phyloP scores from a whole-genome alignment of 2,329 filamentous ascomycete species.

The Aspergillus proliferans region DNA sequence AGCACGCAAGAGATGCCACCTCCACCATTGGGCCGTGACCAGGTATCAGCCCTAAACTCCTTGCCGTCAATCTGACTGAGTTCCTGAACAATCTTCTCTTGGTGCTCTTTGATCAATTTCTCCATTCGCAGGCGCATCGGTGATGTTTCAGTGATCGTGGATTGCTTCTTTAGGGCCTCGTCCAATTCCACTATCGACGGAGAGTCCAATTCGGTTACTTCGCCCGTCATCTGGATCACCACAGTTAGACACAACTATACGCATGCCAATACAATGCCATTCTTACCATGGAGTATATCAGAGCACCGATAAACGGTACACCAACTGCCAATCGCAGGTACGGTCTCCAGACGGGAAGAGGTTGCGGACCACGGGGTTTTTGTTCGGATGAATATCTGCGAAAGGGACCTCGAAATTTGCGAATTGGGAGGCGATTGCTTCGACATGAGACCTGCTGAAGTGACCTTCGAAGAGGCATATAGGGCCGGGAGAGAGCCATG shows the following conservation, averaged over 20 bases:
- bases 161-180: constrained; percentile 70
- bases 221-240: constrained; percentile 26
- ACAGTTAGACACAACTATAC: not conserved
- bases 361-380: constrained; percentile 15
- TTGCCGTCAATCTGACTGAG: constrained; percentile 79
- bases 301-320: constrained; percentile 42
- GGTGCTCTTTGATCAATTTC: constrained; percentile 87
- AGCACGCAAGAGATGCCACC: constrained; percentile 92
- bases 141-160: constrained; percentile 66
- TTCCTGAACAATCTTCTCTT: constrained; percentile 76
- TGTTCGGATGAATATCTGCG: constrained; percentile 23
- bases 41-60: constrained; percentile 76
- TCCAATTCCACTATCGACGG: constrained; percentile 79
- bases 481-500: constrained; percentile 29
- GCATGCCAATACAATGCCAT: not conserved
- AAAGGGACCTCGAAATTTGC: constrained; percentile 12
- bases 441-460: constrained; percentile 20
- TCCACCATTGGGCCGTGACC: constrained; percentile 80
- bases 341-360: constrained; percentile 38
- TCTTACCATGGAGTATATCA: constrained; percentile 49
- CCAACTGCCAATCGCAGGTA: constrained; percentile 46
- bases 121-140: constrained; percentile 99
- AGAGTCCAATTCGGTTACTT: constrained; percentile 33
- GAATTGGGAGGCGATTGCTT: constrained; percentile 14
- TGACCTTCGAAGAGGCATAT: constrained; percentile 30